Evolutionary conservation across 495 filamentous ascomycete species (phyloP).

Genomic region (Penicillium cataractarum): DNA sequence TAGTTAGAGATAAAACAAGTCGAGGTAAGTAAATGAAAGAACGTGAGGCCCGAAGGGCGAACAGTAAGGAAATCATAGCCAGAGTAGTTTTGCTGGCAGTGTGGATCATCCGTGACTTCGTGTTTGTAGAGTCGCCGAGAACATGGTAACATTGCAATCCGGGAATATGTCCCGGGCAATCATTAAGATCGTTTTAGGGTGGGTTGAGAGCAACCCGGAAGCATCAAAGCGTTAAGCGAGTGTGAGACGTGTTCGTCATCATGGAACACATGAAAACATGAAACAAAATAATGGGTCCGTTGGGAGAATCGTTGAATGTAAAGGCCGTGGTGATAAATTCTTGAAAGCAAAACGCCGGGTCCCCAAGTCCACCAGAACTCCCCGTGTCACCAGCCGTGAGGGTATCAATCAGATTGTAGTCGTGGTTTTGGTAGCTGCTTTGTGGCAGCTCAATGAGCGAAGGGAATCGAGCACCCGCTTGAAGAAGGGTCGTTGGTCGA

Average conservation of each 20-base stretch:
- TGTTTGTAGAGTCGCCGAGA: constrained; percentile 5
- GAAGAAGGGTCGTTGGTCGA: constrained; percentile 35
- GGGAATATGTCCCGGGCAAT: constrained; percentile 6
- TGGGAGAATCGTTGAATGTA: constrained; percentile 15
- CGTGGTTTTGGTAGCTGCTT: constrained; percentile 28
- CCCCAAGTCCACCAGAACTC: constrained; percentile 11
- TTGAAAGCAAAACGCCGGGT: constrained; percentile 13
- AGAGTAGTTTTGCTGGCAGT: not conserved
- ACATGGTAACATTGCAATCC: constrained; percentile 5
- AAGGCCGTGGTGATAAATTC: constrained; percentile 15
- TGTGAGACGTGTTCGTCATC: constrained; percentile 22
- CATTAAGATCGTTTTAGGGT: constrained; percentile 19
- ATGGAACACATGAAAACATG: constrained; percentile 17
- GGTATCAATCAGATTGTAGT: constrained; percentile 23
- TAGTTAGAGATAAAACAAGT: not conserved
- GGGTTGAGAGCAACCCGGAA: not conserved
- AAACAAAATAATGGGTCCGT: constrained; percentile 1
- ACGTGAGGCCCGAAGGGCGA: constrained; percentile 3
- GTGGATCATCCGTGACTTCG: constrained; percentile 2
- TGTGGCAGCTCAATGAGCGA: constrained; percentile 38
- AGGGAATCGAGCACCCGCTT: constrained; percentile 42
- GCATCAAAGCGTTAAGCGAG: constrained; percentile 15
- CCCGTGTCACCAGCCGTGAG: not conserved
- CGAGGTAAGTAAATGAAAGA: constrained; percentile 15
- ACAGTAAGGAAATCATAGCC: constrained; percentile 6